These are phyloP conservation scores for Cladobotryum mycophilum DNA, from an alignment of 2,329 filamentous ascomycete genomes.

Conservation along the genomic window DNA sequence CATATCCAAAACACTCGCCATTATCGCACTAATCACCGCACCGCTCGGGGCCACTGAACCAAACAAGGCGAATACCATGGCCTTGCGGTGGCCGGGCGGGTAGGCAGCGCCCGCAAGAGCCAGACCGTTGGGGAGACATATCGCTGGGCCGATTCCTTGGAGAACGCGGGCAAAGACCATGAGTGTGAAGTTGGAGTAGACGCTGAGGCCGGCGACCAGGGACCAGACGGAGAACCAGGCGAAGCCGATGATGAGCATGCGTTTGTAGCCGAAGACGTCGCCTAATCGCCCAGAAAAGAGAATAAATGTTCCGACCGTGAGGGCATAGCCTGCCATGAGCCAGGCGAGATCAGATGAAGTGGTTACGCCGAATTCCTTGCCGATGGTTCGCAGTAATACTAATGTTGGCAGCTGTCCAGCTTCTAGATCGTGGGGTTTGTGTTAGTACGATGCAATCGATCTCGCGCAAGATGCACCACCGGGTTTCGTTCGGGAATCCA, in stretches of 20 bases:
- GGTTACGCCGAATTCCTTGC: no score
- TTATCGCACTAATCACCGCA: slow-evolving; percentile 35
- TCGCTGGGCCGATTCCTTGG: slow-evolving; percentile 56
- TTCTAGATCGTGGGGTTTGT: no score
- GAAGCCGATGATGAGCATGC: slow-evolving; percentile 47
- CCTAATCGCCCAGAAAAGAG: slow-evolving; percentile 51
- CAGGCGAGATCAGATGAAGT: slow-evolving; percentile 38
- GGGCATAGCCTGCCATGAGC: slow-evolving; percentile 51
- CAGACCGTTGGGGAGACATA: slow-evolving; percentile 57
- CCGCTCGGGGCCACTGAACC: slow-evolving; percentile 42
- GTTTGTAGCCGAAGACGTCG: slow-evolving; percentile 52
- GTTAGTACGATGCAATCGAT: no score
- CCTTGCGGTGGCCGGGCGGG: slow-evolving; percentile 49
- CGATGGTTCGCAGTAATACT: no score
- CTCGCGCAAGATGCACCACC: no score
- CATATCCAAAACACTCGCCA: slow-evolving; percentile 34
- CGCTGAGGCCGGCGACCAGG: slow-evolving; percentile 37
- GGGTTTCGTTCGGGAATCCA: no score
- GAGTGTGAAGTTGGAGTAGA: slow-evolving; percentile 34
- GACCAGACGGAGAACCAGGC: slow-evolving; percentile 50
- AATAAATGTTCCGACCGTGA: slow-evolving; percentile 52
- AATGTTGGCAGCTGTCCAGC: no score
- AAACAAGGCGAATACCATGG: slow-evolving; percentile 52
- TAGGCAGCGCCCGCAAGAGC: slow-evolving; percentile 56
- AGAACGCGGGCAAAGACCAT: slow-evolving; percentile 48